Evolutionary conservation across 1,284 basidiomycete genomes (phyloP), one percentile per base, ranked within the genome.

Genomic region (Heimioporus punctisporus): DNA sequence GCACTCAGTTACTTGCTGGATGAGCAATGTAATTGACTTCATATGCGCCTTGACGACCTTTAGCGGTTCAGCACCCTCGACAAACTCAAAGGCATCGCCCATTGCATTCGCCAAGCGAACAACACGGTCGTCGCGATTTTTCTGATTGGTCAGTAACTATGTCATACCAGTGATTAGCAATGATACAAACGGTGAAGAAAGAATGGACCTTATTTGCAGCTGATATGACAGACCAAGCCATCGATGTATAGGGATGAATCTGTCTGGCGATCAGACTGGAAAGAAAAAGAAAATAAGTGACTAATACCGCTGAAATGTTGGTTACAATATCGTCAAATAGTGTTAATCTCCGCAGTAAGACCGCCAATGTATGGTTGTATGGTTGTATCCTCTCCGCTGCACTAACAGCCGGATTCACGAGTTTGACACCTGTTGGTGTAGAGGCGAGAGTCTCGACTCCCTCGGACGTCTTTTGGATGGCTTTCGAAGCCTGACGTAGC

Each of bases 1-100:
- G 30, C 64, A 63, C 44, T 65, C 65, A n/a, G 64, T 63, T 27
- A 68, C 52, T 10, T 68, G 65, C 19, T 56, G 59, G 24, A 65
- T 39, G 15, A 64, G 24, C 46, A 44, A 21, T 15, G 4, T 60
- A 21, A 66, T 48, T 8, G 43, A 19, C 11, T 49, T 26, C 7
- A 3, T 41, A 14, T 65, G 58, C 2, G 46, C 43, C 15, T 51
- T 17, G 14, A 59, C 27, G 3, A 8, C 34, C 48, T 49, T 64
- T 54, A 62, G 48, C 6, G 46, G 8, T 3, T 54, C 56, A 0
- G 50, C 52, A 6, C 56, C 47, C 9, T 59, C 24, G 0, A 64
- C 53, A 44, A 67, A 65, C 17, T 28, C 25, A 21, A 64, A 61
- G 6, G 48, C 45, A 5, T 58, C 21, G 5, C 45, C 52, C 60